Percentiles rank a stretch among this genome's conserved stretches.
Conservation (phyloP, 2,329 filamentous ascomycete genomes). For the Lachnellula arida region DNA sequence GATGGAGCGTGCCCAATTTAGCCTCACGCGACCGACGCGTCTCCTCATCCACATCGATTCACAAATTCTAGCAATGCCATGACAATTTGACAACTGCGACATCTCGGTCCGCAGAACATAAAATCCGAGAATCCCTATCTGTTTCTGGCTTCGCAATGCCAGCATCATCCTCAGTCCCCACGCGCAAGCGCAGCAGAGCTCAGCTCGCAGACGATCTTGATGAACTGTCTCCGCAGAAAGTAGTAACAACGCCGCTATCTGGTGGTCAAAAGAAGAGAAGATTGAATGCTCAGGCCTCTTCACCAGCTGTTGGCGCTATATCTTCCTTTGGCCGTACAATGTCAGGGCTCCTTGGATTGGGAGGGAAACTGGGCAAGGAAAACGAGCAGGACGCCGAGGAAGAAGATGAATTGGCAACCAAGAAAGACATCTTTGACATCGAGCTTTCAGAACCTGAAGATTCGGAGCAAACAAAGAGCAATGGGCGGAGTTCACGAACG, state of each 20-base stretch:
- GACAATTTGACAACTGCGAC: background rate
- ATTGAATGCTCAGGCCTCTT: slow-evolving; percentile 9
- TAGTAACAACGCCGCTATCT: slow-evolving; percentile 4
- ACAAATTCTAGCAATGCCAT: background rate
- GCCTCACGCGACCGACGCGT: too few relatives aligned
- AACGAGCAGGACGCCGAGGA: slow-evolving; percentile 1
- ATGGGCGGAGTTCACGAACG: background rate
- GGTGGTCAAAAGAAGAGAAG: slow-evolving; percentile 15
- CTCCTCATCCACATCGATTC: too few relatives aligned
- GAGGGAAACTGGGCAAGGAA: background rate
- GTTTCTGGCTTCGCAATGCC: background rate
- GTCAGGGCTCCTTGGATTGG: background rate
- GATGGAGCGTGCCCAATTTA: too few relatives aligned
- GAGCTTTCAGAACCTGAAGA: slow-evolving; percentile 9
- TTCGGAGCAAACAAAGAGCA: background rate
- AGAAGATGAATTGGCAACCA: slow-evolving; percentile 7
- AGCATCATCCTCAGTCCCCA: slow-evolving; percentile 3
- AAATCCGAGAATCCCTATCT: background rate
- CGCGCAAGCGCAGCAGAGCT: slow-evolving; percentile 20
- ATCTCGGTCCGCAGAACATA: background rate
- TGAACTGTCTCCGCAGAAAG: slow-evolving; percentile 15
- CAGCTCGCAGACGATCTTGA: slow-evolving; percentile 14
- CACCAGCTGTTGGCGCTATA: background rate
- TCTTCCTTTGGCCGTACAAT: background rate
- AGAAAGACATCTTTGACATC: slow-evolving; percentile 11